Evolutionary conservation across 2,329 filamentous ascomycete genomes (phyloP).

Genomic region (Cladosporium sp.): DNA sequence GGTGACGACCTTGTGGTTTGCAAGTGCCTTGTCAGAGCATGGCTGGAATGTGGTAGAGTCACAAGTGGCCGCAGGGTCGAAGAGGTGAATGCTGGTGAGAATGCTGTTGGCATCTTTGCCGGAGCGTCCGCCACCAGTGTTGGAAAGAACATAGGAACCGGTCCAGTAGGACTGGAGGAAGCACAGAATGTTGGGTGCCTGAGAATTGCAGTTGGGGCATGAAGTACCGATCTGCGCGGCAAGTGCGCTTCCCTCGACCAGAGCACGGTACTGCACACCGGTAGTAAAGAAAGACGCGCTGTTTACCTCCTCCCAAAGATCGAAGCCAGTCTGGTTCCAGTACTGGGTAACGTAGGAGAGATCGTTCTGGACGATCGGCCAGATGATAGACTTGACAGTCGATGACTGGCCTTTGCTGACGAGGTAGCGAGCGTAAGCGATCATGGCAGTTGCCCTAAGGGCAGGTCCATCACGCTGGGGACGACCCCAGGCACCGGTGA

Average conservation of each 20-base stretch:
- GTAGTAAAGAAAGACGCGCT: slow-evolving; percentile 80
- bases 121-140: slow-evolving; percentile 63
- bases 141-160: slow-evolving; percentile 64
- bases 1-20: slow-evolving; percentile 73
- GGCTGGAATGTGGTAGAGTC: slow-evolving; percentile 75
- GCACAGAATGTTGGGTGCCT: slow-evolving; percentile 71
- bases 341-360: slow-evolving; percentile 73
- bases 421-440: slow-evolving; percentile 71
- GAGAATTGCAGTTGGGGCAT: slow-evolving; percentile 60
- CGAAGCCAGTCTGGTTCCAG: slow-evolving; percentile 62
- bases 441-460: slow-evolving; percentile 71
- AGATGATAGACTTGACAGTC: slow-evolving; percentile 59
- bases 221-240: slow-evolving; percentile 63
- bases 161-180: slow-evolving; percentile 76
- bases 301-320: slow-evolving; percentile 80
- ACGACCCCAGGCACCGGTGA: slow-evolving; percentile 64
- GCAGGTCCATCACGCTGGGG: slow-evolving; percentile 80
- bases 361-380: slow-evolving; percentile 76
- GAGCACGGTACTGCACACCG: slow-evolving; percentile 65
- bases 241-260: slow-evolving; percentile 64
- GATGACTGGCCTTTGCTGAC: slow-evolving; percentile 40
- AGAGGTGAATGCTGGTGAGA: slow-evolving; percentile 55
- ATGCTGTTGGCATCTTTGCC: slow-evolving; percentile 74
- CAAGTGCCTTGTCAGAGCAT: slow-evolving; percentile 60
- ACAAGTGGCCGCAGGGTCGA: slow-evolving; percentile 64